These are phyloP conservation scores for Metschnikowia cubensis DNA, from an alignment of 805 yeast genomes.

Conservation along the genomic window DNA sequence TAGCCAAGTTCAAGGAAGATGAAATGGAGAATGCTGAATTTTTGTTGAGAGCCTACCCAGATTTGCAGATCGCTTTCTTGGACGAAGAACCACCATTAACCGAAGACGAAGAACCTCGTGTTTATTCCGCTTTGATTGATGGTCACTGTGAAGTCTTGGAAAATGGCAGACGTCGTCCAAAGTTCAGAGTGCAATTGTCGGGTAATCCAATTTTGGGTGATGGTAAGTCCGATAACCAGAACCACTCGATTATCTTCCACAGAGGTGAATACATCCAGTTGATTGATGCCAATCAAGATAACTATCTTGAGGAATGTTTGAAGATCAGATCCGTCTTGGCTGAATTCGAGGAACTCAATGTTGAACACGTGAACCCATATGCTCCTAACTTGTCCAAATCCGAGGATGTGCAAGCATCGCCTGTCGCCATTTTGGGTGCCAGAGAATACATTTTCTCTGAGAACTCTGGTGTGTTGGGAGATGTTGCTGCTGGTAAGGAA, in stretches of 20 bases:
- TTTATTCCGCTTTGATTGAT: constrained; percentile 66
- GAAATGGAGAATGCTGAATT: constrained; percentile 59
- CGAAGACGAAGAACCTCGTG: constrained; percentile 48
- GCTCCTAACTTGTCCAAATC: constrained; percentile 65
- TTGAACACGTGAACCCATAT: constrained; percentile 66
- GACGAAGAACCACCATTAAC: constrained; percentile 53
- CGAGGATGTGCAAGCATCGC: constrained; percentile 42
- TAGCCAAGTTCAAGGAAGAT: constrained; percentile 49
- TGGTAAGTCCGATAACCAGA: constrained; percentile 82
- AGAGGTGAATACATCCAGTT: constrained; percentile 80
- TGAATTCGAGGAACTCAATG: constrained; percentile 68
- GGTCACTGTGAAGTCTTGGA: constrained; percentile 35
- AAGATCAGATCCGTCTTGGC: constrained; percentile 71
- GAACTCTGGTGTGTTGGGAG: constrained; percentile 77
- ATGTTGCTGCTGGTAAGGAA: constrained; percentile 85
- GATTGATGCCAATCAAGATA: constrained; percentile 82
- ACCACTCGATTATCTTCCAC: constrained; percentile 67
- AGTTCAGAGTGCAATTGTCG: constrained; percentile 60
- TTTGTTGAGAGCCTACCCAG: constrained; percentile 62
- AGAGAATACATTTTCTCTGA: constrained; percentile 82
- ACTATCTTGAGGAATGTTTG: constrained; percentile 76
- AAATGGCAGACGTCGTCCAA: constrained; percentile 50
- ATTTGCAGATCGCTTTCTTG: constrained; percentile 58
- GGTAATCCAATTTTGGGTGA: constrained; percentile 84
- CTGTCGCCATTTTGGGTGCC: constrained; percentile 82